Evolutionary conservation across 2,329 filamentous ascomycete genomes (phyloP).

Genomic region (Venturia effusa): DNA sequence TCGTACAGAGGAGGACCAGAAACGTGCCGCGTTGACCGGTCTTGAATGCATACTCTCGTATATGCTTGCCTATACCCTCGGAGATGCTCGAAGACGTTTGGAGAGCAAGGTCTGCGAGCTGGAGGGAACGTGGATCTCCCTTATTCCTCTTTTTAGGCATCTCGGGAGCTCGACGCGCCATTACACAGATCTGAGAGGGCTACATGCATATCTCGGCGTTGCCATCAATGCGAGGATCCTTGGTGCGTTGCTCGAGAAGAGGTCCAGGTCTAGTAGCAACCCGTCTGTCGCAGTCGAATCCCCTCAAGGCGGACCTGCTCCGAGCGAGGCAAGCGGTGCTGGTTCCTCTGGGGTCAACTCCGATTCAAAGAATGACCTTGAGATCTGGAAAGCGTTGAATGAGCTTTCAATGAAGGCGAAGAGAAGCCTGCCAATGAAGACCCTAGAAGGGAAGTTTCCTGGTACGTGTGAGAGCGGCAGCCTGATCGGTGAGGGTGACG

Average conservation of each 20-base stretch:
- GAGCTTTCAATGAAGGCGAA: background rate
- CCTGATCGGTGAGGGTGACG: conserved; percentile 10
- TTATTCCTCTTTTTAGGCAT: conserved; percentile 25
- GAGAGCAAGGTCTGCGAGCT: conserved; percentile 23
- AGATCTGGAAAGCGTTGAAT: background rate
- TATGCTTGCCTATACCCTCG: conserved; percentile 26
- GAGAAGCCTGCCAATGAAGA: conserved; percentile 23
- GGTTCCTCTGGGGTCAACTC: background rate
- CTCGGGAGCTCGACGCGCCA: conserved; percentile 23
- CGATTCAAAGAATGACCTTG: background rate
- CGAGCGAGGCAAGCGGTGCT: background rate
- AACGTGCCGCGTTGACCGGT: conserved; percentile 29
- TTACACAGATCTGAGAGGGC: conserved; percentile 28
- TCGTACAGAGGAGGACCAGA: conserved; percentile 22
- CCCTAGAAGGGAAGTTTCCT: conserved; percentile 23
- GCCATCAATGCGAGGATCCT: conserved; percentile 29
- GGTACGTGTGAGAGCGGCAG: conserved; percentile 14
- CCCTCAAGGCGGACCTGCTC: conserved; percentile 5
- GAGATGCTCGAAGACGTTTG: conserved; percentile 21
- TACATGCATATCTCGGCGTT: conserved; percentile 29
- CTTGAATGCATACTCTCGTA: conserved; percentile 37
- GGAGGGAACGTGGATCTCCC: conserved; percentile 15
- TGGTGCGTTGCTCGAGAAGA: conserved; percentile 19
- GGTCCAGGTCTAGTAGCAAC: conserved; percentile 15
- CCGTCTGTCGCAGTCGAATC: conserved; percentile 18